These are phyloP conservation scores for Chlamydomonas reinhardtii DNA, from an alignment of 163 green algal genomes.

Conservation along the genomic window DNA sequence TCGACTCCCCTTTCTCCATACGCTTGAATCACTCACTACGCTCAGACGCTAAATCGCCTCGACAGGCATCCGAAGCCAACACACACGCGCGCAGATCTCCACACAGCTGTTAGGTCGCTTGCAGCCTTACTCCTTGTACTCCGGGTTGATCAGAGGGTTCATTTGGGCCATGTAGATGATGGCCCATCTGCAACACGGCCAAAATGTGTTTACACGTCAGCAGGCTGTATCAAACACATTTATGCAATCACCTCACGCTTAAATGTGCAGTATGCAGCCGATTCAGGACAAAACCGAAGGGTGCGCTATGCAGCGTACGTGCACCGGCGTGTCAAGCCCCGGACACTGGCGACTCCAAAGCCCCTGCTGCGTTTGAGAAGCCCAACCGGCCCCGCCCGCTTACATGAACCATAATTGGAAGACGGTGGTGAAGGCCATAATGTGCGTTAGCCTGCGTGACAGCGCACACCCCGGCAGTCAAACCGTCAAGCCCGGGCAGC, in stretches of 20 bases:
- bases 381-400: background rate
- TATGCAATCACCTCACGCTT: too few species aligned
- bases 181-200: constrained; percentile 70
- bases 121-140: constrained; percentile 58
- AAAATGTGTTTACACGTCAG: background rate
- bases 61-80: background rate
- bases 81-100: background rate
- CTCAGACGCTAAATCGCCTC: background rate
- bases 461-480: background rate
- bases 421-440: constrained; percentile 58
- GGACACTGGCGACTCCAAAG: background rate
- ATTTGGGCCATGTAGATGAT: constrained; percentile 87
- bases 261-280: too few species aligned
- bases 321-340: too few species aligned
- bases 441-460: constrained; percentile 52
- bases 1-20: too few species aligned
- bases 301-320: too few species aligned
- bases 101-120: background rate
- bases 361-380: background rate
- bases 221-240: too few species aligned
- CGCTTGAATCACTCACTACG: too few species aligned
- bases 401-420: constrained; percentile 68
- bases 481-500: too few species aligned
- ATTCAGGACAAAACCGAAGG: too few species aligned
- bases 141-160: constrained; percentile 79